Percentiles rank a stretch among this genome's conserved stretches.
Conservation (phyloP, 129 eudicot genomes). For the Ambrosia trifida region DNA sequence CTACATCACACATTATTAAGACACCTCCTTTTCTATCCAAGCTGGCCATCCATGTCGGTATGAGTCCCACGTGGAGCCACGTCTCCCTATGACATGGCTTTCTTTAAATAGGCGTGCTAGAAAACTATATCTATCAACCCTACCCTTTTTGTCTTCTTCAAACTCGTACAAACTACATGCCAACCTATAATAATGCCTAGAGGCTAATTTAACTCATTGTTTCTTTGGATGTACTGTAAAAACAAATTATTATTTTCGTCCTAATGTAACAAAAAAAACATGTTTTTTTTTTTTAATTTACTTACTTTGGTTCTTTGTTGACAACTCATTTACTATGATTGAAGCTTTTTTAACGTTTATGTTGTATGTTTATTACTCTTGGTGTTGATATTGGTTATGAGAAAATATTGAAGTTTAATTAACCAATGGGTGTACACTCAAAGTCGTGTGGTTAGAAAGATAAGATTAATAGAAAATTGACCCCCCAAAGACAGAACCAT, state of each 20-base stretch:
- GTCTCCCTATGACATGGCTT: conserved; percentile 25
- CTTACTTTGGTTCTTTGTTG: too few relatives aligned
- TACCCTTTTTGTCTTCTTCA: conserved; percentile 25
- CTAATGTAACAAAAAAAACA: background rate
- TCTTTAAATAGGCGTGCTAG: conserved; percentile 25
- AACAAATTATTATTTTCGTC: background rate
- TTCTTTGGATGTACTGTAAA: background rate
- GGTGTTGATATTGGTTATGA: too few relatives aligned
- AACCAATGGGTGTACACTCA: too few relatives aligned
- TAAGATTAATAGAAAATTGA: too few relatives aligned
- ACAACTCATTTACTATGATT: too few relatives aligned
- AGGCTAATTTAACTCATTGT: background rate
- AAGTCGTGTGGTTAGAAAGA: too few relatives aligned
- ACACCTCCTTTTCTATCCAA: conserved; percentile 25
- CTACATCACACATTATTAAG: conserved; percentile 19
- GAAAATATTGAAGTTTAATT: too few relatives aligned
- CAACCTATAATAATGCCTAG: conserved; percentile 21
- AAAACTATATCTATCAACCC: conserved; percentile 9
- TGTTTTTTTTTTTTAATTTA: background rate
- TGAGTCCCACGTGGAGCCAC: conserved; percentile 39
- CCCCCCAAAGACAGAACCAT: too few relatives aligned
- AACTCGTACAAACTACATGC: conserved; percentile 17
- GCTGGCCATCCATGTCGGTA: conserved; percentile 40
- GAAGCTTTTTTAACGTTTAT: too few relatives aligned
- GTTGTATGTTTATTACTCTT: too few relatives aligned